Evolutionary conservation across 306 rosid genomes (phyloP).

Genomic region (Alnus rubra): DNA sequence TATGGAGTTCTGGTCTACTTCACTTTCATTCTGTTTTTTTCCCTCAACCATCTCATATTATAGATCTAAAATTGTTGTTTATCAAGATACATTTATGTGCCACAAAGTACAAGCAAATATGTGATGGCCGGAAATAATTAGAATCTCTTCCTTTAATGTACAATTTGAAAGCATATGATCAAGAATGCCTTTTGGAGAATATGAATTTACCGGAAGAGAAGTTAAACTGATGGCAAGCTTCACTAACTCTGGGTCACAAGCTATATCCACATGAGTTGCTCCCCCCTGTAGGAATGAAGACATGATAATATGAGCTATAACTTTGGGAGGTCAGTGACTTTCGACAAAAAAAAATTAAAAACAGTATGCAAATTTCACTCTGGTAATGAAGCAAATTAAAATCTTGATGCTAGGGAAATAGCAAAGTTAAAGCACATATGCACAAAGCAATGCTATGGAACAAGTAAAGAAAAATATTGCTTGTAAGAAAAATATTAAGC

Average conservation of each 20-base stretch:
- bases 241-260: slow-evolving; percentile 92
- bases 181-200: slow-evolving; percentile 7
- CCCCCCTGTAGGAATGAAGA: slow-evolving; percentile 57
- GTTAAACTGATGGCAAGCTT: slow-evolving; percentile 81
- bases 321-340: slow-evolving; percentile 7
- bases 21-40: not conserved
- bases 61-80: not conserved
- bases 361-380: not conserved
- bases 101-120: not conserved
- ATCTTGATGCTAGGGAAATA: not conserved
- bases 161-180: slow-evolving; percentile 1
- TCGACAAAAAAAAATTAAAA: slow-evolving; percentile 10
- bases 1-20: not conserved
- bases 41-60: not conserved
- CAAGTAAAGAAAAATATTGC: not conserved
- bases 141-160: not conserved
- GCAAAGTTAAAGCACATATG: not conserved
- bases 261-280: slow-evolving; percentile 97
- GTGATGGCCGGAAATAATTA: not conserved
- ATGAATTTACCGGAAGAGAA: slow-evolving; percentile 68
- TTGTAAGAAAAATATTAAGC: not conserved
- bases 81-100: not conserved
- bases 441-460: not conserved
- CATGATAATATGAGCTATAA: not conserved
- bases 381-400: not conserved